Conservation (phyloP, 2,329 filamentous ascomycete genomes). For the Arthrobotrys entomopaga region DNA sequence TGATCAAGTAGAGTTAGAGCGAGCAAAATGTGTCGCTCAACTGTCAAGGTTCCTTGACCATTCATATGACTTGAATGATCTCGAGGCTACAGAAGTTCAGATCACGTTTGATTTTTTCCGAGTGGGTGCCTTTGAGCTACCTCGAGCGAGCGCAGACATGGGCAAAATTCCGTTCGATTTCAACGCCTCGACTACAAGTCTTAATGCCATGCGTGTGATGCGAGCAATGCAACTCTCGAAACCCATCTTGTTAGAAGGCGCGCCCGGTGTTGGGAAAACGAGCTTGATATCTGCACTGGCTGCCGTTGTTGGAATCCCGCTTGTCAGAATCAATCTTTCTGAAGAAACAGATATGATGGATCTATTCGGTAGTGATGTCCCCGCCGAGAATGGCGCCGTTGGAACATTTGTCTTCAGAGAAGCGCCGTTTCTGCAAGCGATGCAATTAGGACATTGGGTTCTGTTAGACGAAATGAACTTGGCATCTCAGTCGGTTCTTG, state of each 20-base stretch:
- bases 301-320: constrained; percentile 77
- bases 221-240: constrained; percentile 88
- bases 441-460: constrained; percentile 97
- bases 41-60: constrained; percentile 73
- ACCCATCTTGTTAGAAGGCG: constrained; percentile 93
- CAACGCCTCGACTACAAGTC: constrained; percentile 85
- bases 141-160: constrained; percentile 65
- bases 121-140: constrained; percentile 79
- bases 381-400: constrained; percentile 88
- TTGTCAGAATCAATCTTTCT: constrained; percentile 95
- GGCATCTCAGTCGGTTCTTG: constrained; percentile 93
- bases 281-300: constrained; percentile 89
- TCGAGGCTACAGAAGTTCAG: constrained; percentile 35
- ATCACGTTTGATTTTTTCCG: constrained; percentile 58
- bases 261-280: constrained; percentile 97
- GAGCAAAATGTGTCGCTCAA: constrained; percentile 76
- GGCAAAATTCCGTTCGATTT: constrained; percentile 77
- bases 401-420: constrained; percentile 96
- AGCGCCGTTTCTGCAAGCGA: constrained; percentile 91
- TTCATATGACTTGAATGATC: constrained; percentile 73
- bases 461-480: constrained; percentile 98
- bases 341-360: constrained; percentile 99
- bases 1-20: constrained; percentile 75
- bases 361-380: constrained; percentile 94
- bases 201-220: constrained; percentile 89